These are phyloP conservation scores for Phylloboletellus chloephorus DNA, from an alignment of 1,284 basidiomycete species.

Conservation along the genomic window DNA sequence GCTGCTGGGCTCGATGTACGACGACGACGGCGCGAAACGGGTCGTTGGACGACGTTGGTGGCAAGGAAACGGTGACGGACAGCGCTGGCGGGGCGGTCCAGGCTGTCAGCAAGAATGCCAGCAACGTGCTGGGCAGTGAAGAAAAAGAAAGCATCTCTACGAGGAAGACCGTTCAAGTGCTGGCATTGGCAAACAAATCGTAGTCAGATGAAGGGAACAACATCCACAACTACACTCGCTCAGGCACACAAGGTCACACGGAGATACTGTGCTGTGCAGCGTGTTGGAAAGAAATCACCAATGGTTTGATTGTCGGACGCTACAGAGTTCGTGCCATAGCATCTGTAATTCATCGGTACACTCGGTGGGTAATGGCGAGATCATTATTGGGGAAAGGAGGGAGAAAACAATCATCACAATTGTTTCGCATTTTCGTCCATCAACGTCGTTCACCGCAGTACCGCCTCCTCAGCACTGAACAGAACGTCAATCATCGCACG, in stretches of 20 bases:
- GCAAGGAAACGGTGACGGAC: slow-evolving; percentile 27
- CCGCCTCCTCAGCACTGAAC: slow-evolving; percentile 22
- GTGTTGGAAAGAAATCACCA: too few species aligned
- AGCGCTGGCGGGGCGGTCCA: slow-evolving; percentile 29
- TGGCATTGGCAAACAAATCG: slow-evolving; percentile 9
- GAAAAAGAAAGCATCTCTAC: slow-evolving; percentile 18
- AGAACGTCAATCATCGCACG: neutral
- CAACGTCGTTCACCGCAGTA: slow-evolving; percentile 6
- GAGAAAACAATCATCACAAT: slow-evolving; percentile 15
- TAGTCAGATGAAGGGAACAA: too few species aligned
- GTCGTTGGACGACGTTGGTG: slow-evolving; percentile 50
- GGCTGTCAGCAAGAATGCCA: slow-evolving; percentile 35
- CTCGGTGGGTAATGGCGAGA: slow-evolving; percentile 9
- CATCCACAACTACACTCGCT: too few species aligned
- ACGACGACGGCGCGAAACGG: slow-evolving; percentile 53
- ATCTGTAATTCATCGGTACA: too few species aligned
- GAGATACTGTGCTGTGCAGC: too few species aligned
- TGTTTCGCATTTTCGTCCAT: slow-evolving; percentile 8
- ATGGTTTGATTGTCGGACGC: too few species aligned
- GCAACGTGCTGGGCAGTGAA: slow-evolving; percentile 16
- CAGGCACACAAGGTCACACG: too few species aligned
- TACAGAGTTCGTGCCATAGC: neutral
- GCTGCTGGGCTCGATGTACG: slow-evolving; percentile 36
- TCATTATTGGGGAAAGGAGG: slow-evolving; percentile 7
- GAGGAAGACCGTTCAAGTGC: neutral